phyloP scores from a whole-genome alignment of 2,329 filamentous ascomycete species.

The Diaporthe helianthi region DNA sequence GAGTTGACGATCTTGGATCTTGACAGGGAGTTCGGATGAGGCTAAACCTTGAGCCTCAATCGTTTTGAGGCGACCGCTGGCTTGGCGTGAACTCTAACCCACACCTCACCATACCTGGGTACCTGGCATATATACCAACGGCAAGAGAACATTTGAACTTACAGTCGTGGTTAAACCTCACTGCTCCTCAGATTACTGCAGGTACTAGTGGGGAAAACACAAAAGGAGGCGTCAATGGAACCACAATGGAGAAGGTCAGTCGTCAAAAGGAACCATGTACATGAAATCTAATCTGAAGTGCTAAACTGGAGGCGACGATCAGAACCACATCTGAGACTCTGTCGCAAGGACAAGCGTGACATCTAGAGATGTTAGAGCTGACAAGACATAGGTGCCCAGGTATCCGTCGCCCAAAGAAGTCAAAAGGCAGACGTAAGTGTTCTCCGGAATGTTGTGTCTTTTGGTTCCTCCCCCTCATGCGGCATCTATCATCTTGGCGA shows the following conservation, averaged over 20 bases:
- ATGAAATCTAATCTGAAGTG: slow-evolving; percentile 7
- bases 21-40: neutral
- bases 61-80: neutral
- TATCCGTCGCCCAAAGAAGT: slow-evolving; percentile 20
- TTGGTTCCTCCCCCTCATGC: neutral
- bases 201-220: neutral
- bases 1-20: neutral
- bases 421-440: slow-evolving; percentile 12
- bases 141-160: neutral
- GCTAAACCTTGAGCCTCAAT: slow-evolving; percentile 22
- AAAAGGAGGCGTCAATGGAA: neutral
- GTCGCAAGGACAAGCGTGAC: neutral
- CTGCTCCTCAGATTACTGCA: too few species aligned
- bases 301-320: slow-evolving; percentile 10
- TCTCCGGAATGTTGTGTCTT: neutral
- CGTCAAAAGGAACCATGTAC: slow-evolving; percentile 5
- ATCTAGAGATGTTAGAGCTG: too few species aligned
- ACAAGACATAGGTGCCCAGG: neutral
- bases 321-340: neutral
- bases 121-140: neutral
- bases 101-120: neutral
- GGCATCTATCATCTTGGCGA: slow-evolving; percentile 21
- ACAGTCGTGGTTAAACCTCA: neutral
- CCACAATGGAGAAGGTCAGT: neutral
- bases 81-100: slow-evolving; percentile 4